Conservation (phyloP, 768 basidiomycete species). For the Termitomyces sp. region DNA sequence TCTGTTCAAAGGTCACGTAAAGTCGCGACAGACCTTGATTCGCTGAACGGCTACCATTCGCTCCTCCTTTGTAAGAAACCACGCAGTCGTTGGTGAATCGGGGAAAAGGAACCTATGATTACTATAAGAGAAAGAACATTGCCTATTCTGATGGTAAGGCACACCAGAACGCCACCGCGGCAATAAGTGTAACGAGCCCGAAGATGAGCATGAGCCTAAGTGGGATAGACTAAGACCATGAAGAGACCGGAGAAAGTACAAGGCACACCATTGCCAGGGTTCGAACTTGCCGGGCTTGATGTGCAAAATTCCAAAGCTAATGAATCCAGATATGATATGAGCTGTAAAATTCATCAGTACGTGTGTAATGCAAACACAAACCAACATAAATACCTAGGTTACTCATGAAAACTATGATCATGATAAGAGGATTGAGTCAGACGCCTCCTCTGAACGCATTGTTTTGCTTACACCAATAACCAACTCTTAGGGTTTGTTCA, state of each 20-base stretch:
- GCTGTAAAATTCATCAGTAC: conserved; percentile 31
- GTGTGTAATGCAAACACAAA: background rate
- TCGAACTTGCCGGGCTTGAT: conserved; percentile 53
- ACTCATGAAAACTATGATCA: conserved; percentile 64
- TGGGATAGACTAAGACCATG: background rate
- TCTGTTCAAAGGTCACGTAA: background rate
- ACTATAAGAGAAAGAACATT: background rate
- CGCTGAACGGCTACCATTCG: conserved; percentile 57
- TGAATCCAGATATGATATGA: conserved; percentile 67
- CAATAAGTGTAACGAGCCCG: conserved; percentile 52
- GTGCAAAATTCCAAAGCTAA: conserved; percentile 62
- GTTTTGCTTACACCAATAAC: conserved; percentile 66
- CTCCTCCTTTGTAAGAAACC: conserved; percentile 68
- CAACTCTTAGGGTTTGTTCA: conserved; percentile 66
- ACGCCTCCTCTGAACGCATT: background rate
- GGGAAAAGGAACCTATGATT: conserved; percentile 61
- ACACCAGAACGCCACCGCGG: conserved; percentile 55
- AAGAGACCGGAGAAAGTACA: background rate
- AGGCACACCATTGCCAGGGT: conserved; percentile 66
- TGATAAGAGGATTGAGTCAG: background rate
- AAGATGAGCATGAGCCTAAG: conserved; percentile 70
- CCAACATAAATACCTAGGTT: conserved; percentile 45
- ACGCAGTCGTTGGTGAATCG: conserved; percentile 69
- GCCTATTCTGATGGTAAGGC: conserved; percentile 4
- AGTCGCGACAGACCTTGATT: conserved; percentile 47